Evolutionary conservation across 345 rosid genomes (phyloP).

Genomic region (Bretschneidera sinensis): DNA sequence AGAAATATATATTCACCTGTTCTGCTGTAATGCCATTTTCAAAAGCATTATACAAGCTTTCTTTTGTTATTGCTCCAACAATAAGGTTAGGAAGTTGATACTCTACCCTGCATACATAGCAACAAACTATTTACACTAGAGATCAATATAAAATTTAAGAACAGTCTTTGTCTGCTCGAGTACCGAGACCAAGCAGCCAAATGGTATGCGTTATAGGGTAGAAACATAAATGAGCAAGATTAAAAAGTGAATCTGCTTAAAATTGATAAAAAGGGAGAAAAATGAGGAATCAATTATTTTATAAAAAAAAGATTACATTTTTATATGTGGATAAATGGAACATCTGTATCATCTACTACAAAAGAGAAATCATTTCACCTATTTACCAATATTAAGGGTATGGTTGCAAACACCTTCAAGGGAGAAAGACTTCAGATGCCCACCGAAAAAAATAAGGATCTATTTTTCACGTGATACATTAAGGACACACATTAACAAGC

Average conservation of each 20-base stretch:
- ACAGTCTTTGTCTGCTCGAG: neutral
- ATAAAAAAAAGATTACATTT: too few relatives aligned
- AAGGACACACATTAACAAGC: too few relatives aligned
- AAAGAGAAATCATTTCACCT: too few relatives aligned
- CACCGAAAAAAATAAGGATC: too few relatives aligned
- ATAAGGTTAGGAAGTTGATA: constrained; percentile 96
- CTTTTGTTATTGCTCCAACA: constrained; percentile 85
- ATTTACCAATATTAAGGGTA: too few relatives aligned
- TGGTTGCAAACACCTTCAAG: too few relatives aligned
- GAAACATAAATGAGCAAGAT: constrained; percentile 1
- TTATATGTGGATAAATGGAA: too few relatives aligned
- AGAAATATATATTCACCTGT: constrained; percentile 43
- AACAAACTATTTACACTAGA: constrained; percentile 2
- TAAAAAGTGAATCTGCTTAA: neutral
- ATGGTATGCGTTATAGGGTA: neutral
- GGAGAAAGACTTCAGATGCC: too few relatives aligned
- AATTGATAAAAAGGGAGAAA: neutral
- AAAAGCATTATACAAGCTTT: constrained; percentile 81
- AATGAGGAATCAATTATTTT: neutral
- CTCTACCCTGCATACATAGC: constrained; percentile 60
- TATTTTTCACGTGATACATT: too few relatives aligned
- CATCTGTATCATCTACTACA: too few relatives aligned
- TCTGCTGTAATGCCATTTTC: constrained; percentile 89
- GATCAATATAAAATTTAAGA: neutral
- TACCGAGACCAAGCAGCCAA: constrained; percentile 1